Conservation (phyloP, 2,329 filamentous ascomycete species). For the Pleurostoma richardsiae region DNA sequence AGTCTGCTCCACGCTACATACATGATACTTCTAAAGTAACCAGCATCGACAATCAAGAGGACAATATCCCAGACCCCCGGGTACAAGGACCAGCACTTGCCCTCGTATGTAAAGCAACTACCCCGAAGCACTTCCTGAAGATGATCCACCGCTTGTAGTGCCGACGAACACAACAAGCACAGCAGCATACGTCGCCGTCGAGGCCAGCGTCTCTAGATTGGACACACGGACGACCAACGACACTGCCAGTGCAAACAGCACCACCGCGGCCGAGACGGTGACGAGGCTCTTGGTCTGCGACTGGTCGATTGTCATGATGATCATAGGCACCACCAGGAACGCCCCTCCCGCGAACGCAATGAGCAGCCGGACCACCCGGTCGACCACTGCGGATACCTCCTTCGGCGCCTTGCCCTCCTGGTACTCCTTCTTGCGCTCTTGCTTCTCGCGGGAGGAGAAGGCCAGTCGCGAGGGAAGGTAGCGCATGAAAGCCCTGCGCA, state of each 20-base stretch:
- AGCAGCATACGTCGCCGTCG: constrained; percentile 13
- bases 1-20: too few species aligned
- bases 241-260: constrained; percentile 7
- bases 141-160: neutral
- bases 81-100: too few species aligned
- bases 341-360: constrained; percentile 7
- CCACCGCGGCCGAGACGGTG: constrained; percentile 7
- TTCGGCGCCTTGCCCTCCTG: neutral
- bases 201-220: constrained; percentile 8
- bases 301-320: constrained; percentile 8
- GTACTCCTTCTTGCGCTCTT: neutral
- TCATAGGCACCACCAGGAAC: constrained; percentile 10
- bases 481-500: neutral
- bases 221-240: constrained; percentile 1
- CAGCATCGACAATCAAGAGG: too few species aligned
- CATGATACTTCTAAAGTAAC: too few species aligned
- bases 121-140: too few species aligned
- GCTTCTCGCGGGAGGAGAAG: neutral
- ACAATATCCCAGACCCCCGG: too few species aligned
- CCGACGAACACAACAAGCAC: constrained; percentile 15
- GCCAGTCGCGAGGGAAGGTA: constrained; percentile 1
- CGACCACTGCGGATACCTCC: constrained; percentile 7
- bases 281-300: constrained; percentile 9
- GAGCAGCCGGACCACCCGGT: constrained; percentile 6
- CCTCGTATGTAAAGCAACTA: too few species aligned